Percentiles rank a stretch among this genome's conserved stretches.
Conservation (phyloP, 179 eudicot genomes). For the Beta corolliflora region DNA sequence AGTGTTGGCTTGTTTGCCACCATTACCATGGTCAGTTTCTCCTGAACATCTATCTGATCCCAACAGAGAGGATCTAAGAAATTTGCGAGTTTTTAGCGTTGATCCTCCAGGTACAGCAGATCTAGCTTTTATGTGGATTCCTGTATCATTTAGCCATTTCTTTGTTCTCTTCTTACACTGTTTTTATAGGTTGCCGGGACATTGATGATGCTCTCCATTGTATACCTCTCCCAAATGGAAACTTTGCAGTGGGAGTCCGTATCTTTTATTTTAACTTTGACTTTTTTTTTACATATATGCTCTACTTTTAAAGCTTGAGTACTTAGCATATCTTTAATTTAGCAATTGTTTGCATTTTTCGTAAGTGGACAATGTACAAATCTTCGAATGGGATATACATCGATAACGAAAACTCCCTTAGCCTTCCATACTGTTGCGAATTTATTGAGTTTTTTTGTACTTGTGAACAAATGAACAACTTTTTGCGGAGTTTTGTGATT, state of each 20-base stretch:
- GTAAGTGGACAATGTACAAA: neutral
- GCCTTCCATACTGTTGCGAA: neutral
- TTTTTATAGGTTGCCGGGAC: conserved; percentile 85
- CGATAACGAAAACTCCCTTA: neutral
- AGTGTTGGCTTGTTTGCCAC: conserved; percentile 94
- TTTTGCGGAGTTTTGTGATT: neutral
- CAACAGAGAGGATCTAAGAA: conserved; percentile 88
- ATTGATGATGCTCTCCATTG: conserved; percentile 99
- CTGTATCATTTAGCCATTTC: neutral
- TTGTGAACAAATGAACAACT: neutral
- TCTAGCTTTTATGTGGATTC: conserved; percentile 13
- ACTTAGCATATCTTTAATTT: neutral
- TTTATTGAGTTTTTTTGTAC: neutral
- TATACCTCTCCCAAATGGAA: conserved; percentile 82
- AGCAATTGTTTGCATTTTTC: neutral
- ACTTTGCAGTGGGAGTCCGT: conserved; percentile 99
- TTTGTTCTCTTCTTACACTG: conserved; percentile 20
- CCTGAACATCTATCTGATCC: conserved; percentile 76
- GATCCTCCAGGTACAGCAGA: conserved; percentile 84
- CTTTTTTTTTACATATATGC: no score
- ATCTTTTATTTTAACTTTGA: conserved; percentile 47
- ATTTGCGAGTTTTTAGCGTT: conserved; percentile 85
- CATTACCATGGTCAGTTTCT: conserved; percentile 95
- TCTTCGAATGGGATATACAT: neutral
- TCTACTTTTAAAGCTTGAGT: neutral